Evolutionary conservation across 2,329 filamentous ascomycete species (phyloP), one percentile per base, ranked within the genome.

Genomic region (Drechslerella dactyloides): DNA sequence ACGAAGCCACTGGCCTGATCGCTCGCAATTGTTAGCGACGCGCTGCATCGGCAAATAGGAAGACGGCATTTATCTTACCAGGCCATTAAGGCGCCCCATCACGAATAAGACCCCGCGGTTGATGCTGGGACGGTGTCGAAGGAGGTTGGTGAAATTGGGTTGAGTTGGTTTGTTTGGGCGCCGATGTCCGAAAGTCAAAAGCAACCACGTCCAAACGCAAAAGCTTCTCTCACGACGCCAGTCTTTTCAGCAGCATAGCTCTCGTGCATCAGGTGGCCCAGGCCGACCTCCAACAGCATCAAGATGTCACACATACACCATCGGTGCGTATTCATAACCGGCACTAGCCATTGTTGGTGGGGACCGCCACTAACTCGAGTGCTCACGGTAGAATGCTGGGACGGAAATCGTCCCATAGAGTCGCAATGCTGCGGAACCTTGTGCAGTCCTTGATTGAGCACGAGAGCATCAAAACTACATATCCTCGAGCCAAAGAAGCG

Each of bases 401-500:
- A 81, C 92, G 94, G 76, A 85, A 87, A 76, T 96, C 92, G 57
- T 84, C 93, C 62, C 94, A 97, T 80, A 87, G 94, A 79, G 87
- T 93, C 82, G 93, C 94, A 59, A 87, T 99, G 76, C 88, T 99
- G 76, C 91, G 94, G 78, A 97, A 97, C 82, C 85, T 99, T 73
- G 93, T 97, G 79, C 96, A 93, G 76, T 94, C 93, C 61, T 89
- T 99, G 75, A 90, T 99, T 82, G 85, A 90, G 81, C 87, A 96
- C 81, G 94, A 99, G 83, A 88, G 91, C 74, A 96, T 99, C 82
- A 88, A 89, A 74, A 99, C 94, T 56, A 96, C 94, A 82, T 97
- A 90, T 85, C 88, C 89, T 79, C 97, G 97, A 82, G 94, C 94
- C 53, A 99, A 97, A 82, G 94, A 99, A 83, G 90, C 94, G 19